Evolutionary conservation across 345 rosid species (phyloP), one percentile per base, ranked within the genome.

Genomic region (Salix purpurea): DNA sequence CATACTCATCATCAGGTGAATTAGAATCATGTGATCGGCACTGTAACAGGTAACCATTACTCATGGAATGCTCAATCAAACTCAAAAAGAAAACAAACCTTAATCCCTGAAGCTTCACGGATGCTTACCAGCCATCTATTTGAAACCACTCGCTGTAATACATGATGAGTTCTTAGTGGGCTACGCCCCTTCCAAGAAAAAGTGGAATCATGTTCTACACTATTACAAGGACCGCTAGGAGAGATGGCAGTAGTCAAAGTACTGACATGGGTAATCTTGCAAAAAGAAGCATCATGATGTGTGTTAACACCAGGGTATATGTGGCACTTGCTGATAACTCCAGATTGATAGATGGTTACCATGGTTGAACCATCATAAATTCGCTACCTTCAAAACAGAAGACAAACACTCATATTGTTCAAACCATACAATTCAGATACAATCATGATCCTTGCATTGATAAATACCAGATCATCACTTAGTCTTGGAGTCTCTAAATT

Each of bases 1-100:
- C 95, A 65, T 91, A 94, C 86, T 94, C 97, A 71, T 94, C 91
- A 80, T 92, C 94, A 3, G 86, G 73, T 10, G 91, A 86, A 71
- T 66, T 72, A 24, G 89, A 81, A 82, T 84, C 88, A 42, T 82
- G 82, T 32, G 91, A 86, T 50, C 80, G 84, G 65, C 92, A 88
- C 96, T 92, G 74, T n/a, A 68, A 70, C 32, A 80, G 68, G 73
- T 21, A 21, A 68, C n/a, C 56, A 15, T n/a, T 40, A 66, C 37
- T 65, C 72, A 70, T 26, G 30, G 71, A 64, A 23, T n/a, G 61
- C 65, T 28, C 58, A 56, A 71, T 64, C 37, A 21, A 64, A 40
- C 30, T 75, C 46, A 54, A 36, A 39, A 3, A 37, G 26, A 21
- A 58, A 10, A 37, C 10, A 30, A 13, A 13, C 6, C 19, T 40